phyloP scores from a whole-genome alignment of 768 basidiomycete species.

The Auriscalpium orientale region DNA sequence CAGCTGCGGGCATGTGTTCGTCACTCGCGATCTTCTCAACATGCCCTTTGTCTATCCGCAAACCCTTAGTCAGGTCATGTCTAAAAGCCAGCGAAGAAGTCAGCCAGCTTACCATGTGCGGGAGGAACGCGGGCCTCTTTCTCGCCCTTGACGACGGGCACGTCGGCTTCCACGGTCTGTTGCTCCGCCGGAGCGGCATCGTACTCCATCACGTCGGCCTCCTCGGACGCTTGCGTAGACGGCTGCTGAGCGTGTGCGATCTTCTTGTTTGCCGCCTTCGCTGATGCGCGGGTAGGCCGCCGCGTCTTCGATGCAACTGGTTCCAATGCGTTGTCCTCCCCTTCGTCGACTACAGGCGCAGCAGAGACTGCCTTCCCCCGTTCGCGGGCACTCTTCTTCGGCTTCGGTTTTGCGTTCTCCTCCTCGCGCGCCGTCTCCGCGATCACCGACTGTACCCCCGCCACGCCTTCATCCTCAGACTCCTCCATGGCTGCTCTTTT shows the following conservation, averaged over 20 bases:
- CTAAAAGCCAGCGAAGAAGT: no score
- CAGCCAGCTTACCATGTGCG: no score
- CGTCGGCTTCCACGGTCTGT: background rate
- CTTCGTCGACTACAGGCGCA: background rate
- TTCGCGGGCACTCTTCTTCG: background rate
- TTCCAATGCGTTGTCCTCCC: background rate
- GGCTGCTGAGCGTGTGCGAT: background rate
- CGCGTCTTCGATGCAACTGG: background rate
- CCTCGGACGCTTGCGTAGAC: background rate
- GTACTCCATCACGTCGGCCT: background rate
- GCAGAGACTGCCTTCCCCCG: background rate
- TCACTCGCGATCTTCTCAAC: no score
- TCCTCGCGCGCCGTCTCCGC: background rate
- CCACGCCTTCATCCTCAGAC: background rate
- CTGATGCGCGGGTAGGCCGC: background rate
- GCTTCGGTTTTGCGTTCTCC: background rate
- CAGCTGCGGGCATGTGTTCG: no score
- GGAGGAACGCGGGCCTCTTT: no score
- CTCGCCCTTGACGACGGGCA: no score
- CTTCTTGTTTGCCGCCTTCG: background rate
- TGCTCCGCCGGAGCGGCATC: background rate
- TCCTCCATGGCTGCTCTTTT: background rate
- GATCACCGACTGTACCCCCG: background rate
- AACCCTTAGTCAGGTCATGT: no score
- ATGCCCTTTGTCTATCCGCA: no score